Evolutionary conservation across 2,329 filamentous ascomycete genomes (phyloP).

Genomic region (Cercospora sojina): DNA sequence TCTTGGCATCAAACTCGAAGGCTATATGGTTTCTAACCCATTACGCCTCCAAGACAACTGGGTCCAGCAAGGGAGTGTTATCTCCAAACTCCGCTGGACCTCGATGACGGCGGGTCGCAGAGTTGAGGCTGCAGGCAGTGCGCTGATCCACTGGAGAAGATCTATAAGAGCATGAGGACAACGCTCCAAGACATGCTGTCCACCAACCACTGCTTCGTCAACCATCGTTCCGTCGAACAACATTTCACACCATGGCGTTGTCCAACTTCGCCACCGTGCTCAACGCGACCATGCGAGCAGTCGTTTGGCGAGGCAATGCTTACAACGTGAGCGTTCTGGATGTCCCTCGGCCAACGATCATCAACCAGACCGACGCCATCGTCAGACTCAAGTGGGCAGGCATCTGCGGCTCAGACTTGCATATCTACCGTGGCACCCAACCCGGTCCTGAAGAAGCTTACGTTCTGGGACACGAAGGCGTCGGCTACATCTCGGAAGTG

Average conservation of each 20-base stretch:
- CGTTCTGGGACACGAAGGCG: neutral
- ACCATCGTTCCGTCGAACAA: neutral
- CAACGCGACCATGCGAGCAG: neutral
- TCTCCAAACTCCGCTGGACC: neutral
- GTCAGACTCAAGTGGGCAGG: neutral
- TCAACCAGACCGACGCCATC: neutral
- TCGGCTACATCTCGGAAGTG: slow-evolving; percentile 4
- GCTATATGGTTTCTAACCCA: neutral
- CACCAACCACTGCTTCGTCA: neutral
- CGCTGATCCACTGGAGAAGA: neutral
- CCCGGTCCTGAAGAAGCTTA: neutral
- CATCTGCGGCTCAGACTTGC: neutral
- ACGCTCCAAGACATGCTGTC: neutral
- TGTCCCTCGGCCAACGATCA: neutral
- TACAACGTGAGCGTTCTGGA: neutral
- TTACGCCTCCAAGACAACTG: neutral
- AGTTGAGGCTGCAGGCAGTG: neutral
- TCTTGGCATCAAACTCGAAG: neutral
- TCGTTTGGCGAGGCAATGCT: neutral
- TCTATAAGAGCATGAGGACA: neutral
- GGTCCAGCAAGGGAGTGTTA: neutral
- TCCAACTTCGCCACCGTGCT: neutral
- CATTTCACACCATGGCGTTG: neutral
- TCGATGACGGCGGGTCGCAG: neutral
- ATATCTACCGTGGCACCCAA: neutral